These are phyloP conservation scores for Exophiala phaeomuriformis DNA, from an alignment of 2,329 filamentous ascomycete species.

Conservation along the genomic window DNA sequence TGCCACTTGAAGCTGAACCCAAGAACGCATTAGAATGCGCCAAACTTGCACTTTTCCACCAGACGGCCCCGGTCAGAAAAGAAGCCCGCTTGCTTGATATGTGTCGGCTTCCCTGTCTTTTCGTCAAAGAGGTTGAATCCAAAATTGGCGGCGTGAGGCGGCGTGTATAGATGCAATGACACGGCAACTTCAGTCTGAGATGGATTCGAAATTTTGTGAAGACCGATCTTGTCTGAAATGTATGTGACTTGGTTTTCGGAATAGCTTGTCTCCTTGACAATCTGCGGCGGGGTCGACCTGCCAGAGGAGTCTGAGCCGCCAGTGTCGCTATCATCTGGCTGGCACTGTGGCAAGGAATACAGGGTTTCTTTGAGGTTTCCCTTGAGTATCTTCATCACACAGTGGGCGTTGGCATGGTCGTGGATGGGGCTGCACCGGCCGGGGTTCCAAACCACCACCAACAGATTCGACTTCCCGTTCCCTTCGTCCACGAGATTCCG, in stretches of 20 bases:
- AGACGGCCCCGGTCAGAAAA: slow-evolving; percentile 53
- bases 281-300: slow-evolving; percentile 48
- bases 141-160: slow-evolving; percentile 75
- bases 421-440: slow-evolving; percentile 79
- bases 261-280: slow-evolving; percentile 62
- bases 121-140: slow-evolving; percentile 79
- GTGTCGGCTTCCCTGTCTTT: slow-evolving; percentile 64
- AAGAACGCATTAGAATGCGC: slow-evolving; percentile 8
- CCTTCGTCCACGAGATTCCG: slow-evolving; percentile 84
- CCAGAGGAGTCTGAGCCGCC: slow-evolving; percentile 36
- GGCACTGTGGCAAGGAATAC: slow-evolving; percentile 61
- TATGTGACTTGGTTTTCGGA: slow-evolving; percentile 71
- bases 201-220: slow-evolving; percentile 75
- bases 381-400: slow-evolving; percentile 81
- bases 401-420: slow-evolving; percentile 82
- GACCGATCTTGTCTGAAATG: slow-evolving; percentile 79
- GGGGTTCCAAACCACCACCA: slow-evolving; percentile 63
- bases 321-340: slow-evolving; percentile 17
- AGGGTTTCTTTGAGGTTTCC: slow-evolving; percentile 74
- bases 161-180: slow-evolving; percentile 80
- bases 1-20: background rate
- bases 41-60: slow-evolving; percentile 27
- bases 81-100: slow-evolving; percentile 64
- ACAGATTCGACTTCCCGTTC: slow-evolving; percentile 71
- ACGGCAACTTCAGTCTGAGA: slow-evolving; percentile 62